Base-by-base conservation (phyloP, 108 stramenopile species). In the Fistulifera pelliculosa region DNA sequence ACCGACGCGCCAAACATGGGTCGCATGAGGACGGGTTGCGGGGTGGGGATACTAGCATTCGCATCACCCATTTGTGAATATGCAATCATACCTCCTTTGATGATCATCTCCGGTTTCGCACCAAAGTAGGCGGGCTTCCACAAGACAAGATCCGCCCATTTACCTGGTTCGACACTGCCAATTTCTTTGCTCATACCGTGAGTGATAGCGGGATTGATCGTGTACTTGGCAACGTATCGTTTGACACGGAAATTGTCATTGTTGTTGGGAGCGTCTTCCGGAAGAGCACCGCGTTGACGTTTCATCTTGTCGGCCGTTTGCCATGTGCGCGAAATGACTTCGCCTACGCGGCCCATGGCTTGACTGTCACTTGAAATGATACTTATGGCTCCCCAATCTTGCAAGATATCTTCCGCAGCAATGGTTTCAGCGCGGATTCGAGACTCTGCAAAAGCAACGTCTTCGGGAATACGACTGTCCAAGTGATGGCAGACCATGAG, bases 301-400 rank as follows among this genome's bases (percentile, higher is more conserved):
- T 97, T 97, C 96, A 97, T 98, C 75, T 98, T 98, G 66, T 96
- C 79, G 22, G 97, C 97, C 1, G 97, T 98, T 64, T 98, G 95
- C 97, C 97, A 98, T 2, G 97, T 96, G 19, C 97, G 67, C 1
- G 90, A 87, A 65, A 98, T 90, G 41, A 98, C 97, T 76, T 98
- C 97, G 38, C 97, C 97, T 21, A 96, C 87, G 40, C 97, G 81
- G 1, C 97, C 97, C 97, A 98, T 98, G 56, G 97, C 97, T 66
- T 93, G 95, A 19, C 81, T 81, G 50, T 94, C 93, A 45, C 73
- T 71, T 8, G 89, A 86, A 47, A 98, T 88, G 75, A 94, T 96
- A 39, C 80, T 81, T 41, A 98, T 91, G 38, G 97, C 97, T 22
- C 97, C 97, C 52, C 94, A 78, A 66, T 98, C 97, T 61, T 98